Base-by-base conservation (phyloP, 441 rosid species). In the Erodium moschatum region DNA sequence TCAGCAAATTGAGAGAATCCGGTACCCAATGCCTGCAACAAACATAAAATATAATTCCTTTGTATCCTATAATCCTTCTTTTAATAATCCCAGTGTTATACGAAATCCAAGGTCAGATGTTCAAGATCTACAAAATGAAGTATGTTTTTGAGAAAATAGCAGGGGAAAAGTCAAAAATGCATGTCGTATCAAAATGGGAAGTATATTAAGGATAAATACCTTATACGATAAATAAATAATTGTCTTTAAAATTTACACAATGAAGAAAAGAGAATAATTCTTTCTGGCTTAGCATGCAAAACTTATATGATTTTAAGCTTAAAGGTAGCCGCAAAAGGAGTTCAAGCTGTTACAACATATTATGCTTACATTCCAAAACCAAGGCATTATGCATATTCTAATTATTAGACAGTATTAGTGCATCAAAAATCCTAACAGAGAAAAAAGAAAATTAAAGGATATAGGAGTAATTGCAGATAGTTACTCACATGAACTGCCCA, bases 1-100 rank as follows among this genome's bases (percentile, higher is more conserved):
- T 86, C 88, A 33, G 97, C 92, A 85, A 90, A 95, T 76, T 87
- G 96, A 79, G 85, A 78, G 79, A 95, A 90, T 67, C 90, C 96
- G 5, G 86, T 72, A 63, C 98, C 91, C 74, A 95, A 82, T 56
- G 98, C 96, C 98, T 94, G 95, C 67, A 83, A 78, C 10, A 79
- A 78, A 71, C 56, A 72, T 76, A 54, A 66, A 35, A 63, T n/a
- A 65, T 64, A 61, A 79, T 76, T 76, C 20, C 20, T 67, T 29
- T 50, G 64, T 12, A 44, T 9, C 50, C 50, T 44, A 9, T 0
- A 18, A 20, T 8, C 12, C 16, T 56, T 18, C 20, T 56, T 56
- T 56, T 18, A 5, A 56, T 19, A 16, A 56, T 8, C 6, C 27
- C 9, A 2, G 12, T 8, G 13, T 10, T 56, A 7, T 56, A 5